Conservation (phyloP, 495 filamentous ascomycete genomes). For the Cryomyces minteri region DNA sequence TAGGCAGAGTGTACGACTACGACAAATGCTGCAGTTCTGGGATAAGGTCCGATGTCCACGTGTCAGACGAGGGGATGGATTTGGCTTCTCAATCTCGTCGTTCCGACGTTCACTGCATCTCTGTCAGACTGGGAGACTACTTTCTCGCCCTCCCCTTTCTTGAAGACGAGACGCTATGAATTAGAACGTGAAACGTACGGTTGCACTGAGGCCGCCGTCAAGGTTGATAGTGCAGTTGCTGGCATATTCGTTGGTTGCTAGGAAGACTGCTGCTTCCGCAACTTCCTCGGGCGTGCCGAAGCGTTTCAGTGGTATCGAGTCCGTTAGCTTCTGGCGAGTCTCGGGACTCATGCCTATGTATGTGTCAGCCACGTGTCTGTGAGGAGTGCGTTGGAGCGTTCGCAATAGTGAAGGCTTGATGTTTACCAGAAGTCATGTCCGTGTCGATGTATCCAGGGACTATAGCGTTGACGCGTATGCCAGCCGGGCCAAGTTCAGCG, state of each 20-base stretch:
- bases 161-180: too few relatives aligned
- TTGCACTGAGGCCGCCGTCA: constrained; percentile 65
- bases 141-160: too few relatives aligned
- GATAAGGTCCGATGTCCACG: too few relatives aligned
- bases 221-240: constrained; percentile 74
- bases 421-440: constrained; percentile 50
- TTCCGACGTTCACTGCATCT: constrained; percentile 20
- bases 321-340: neutral
- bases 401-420: neutral
- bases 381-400: neutral
- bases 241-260: constrained; percentile 59
- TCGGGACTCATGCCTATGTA: constrained; percentile 1
- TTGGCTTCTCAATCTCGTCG: too few relatives aligned
- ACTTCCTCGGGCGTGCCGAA: constrained; percentile 52
- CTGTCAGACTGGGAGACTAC: constrained; percentile 20
- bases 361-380: neutral
- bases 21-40: too few relatives aligned
- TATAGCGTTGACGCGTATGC: constrained; percentile 60
- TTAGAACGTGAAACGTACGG: too few relatives aligned
- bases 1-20: too few relatives aligned
- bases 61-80: too few relatives aligned
- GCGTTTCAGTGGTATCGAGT: constrained; percentile 45
- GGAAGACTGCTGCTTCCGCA: constrained; percentile 64
- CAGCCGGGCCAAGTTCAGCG: constrained; percentile 35
- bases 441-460: constrained; percentile 73